These are phyloP conservation scores for Dipteronia dyeriana DNA, from an alignment of 345 rosid genomes.

Conservation along the genomic window DNA sequence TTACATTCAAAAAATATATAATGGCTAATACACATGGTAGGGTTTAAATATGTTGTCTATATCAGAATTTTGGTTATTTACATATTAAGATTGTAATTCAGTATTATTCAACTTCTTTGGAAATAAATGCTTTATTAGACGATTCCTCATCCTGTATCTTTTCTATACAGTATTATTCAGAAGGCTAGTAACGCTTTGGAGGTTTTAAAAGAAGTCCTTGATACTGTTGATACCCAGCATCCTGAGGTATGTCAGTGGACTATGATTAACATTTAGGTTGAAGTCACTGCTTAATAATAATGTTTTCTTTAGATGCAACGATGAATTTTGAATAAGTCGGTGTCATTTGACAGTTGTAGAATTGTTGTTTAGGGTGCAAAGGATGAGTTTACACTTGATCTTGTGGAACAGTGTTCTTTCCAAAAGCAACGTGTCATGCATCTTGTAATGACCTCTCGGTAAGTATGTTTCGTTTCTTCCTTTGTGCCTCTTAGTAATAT, in stretches of 20 bases:
- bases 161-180: constrained; percentile 69
- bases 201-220: constrained; percentile 87
- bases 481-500: not conserved
- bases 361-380: constrained; percentile 63
- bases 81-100: not conserved
- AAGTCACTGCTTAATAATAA: not conserved
- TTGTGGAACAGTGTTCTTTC: constrained; percentile 97
- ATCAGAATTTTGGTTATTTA: not conserved
- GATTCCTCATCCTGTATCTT: constrained; percentile 15
- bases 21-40: too few relatives aligned
- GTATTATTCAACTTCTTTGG: not conserved
- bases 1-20: too few relatives aligned
- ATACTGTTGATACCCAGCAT: constrained; percentile 75
- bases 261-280: not conserved
- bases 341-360: not conserved
- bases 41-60: too few relatives aligned
- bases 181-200: constrained; percentile 86
- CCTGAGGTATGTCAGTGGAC: constrained; percentile 58
- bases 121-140: not conserved
- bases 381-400: constrained; percentile 98
- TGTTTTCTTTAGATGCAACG: constrained; percentile 12
- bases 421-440: constrained; percentile 96
- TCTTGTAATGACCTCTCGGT: constrained; percentile 87
- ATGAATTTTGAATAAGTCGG: constrained; percentile 9
- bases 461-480: constrained; percentile 22